These are phyloP conservation scores for Colletotrichum liriopes DNA, from an alignment of 2,329 filamentous ascomycete species.

Conservation along the genomic window DNA sequence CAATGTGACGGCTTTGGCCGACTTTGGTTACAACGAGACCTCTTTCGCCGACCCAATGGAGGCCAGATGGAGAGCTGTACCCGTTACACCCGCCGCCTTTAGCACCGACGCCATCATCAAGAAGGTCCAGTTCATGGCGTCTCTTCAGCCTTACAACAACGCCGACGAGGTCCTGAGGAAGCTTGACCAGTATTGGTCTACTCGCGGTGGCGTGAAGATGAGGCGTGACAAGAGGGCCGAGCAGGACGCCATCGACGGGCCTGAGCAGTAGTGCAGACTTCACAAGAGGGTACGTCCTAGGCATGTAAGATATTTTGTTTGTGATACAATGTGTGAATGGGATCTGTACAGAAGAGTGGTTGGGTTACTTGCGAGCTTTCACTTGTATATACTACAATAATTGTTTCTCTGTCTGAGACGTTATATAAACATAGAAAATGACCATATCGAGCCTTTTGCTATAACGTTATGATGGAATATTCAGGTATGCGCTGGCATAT, in stretches of 20 bases:
- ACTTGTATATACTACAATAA: background rate
- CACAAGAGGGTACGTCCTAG: too few species aligned
- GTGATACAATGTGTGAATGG: background rate
- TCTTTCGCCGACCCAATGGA: constrained; percentile 58
- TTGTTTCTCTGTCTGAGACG: too few species aligned
- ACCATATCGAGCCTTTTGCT: background rate
- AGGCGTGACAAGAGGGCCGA: constrained; percentile 2
- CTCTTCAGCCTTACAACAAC: constrained; percentile 37
- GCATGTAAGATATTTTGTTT: background rate
- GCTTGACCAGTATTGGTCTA: constrained; percentile 19
- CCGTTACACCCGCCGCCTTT: constrained; percentile 17
- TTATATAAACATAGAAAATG: too few species aligned
- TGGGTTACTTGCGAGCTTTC: background rate
- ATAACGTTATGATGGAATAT: too few species aligned
- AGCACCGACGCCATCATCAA: constrained; percentile 15
- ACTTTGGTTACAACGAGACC: constrained; percentile 57
- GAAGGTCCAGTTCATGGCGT: constrained; percentile 35
- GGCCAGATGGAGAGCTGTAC: constrained; percentile 49
- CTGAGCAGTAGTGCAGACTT: background rate
- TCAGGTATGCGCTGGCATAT: too few species aligned
- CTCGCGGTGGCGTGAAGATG: constrained; percentile 20
- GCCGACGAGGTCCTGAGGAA: constrained; percentile 11
- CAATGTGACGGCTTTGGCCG: constrained; percentile 56
- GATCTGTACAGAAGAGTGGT: background rate
- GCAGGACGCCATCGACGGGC: background rate